Evolutionary conservation across 2,329 filamentous ascomycete genomes (phyloP).

Genomic region (Colletotrichum gigasporum): DNA sequence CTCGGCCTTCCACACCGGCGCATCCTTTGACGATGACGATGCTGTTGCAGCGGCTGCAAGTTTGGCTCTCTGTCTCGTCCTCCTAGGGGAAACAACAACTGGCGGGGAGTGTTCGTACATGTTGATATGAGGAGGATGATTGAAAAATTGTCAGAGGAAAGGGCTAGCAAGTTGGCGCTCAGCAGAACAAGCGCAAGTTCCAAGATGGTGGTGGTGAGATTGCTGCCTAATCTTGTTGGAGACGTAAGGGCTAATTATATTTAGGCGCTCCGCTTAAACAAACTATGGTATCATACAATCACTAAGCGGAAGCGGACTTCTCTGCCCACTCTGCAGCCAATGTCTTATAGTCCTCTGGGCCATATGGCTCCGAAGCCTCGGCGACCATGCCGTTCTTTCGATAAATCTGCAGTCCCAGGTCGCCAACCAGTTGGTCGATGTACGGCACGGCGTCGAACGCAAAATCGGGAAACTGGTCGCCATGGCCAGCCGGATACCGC

Average conservation of each 20-base stretch:
- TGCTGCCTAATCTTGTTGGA: slow-evolving; percentile 4
- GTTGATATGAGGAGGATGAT: background rate
- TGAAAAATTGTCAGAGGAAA: background rate
- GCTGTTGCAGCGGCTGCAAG: background rate
- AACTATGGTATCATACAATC: no score
- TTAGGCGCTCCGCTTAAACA: slow-evolving; percentile 25
- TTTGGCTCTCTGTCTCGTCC: slow-evolving; percentile 6
- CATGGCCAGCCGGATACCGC: slow-evolving; percentile 74
- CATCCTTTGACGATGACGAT: background rate
- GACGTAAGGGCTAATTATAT: background rate
- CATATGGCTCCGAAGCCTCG: slow-evolving; percentile 66
- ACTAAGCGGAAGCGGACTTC: background rate
- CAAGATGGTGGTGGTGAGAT: background rate
- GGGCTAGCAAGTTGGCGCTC: background rate
- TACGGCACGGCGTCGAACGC: slow-evolving; percentile 82
- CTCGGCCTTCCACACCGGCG: no score
- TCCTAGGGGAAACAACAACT: background rate
- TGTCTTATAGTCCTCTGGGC: slow-evolving; percentile 65
- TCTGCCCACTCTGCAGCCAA: slow-evolving; percentile 62
- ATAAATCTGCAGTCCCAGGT: slow-evolving; percentile 68
- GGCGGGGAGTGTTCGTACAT: background rate
- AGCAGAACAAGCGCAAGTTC: background rate
- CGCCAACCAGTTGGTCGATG: slow-evolving; percentile 72
- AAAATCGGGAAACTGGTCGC: slow-evolving; percentile 71
- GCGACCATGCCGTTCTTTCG: slow-evolving; percentile 62